These are phyloP conservation scores for Ampelomyces quisqualis DNA, from an alignment of 2,329 filamentous ascomycete species.

Conservation along the genomic window DNA sequence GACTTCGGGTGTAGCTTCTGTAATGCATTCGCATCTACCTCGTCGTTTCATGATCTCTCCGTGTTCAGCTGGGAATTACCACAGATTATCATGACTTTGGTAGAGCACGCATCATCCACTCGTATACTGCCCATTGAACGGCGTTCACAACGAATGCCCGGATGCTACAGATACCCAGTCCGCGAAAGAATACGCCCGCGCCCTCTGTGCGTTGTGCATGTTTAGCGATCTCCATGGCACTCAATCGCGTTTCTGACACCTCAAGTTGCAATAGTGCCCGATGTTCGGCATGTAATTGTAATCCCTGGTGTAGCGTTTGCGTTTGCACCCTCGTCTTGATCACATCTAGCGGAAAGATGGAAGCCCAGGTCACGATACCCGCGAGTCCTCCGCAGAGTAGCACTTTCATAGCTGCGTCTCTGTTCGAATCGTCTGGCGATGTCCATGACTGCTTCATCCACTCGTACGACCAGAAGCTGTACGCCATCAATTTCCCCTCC, in stretches of 20 bases:
- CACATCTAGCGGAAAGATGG: constrained; percentile 87
- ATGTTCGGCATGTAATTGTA: constrained; percentile 15
- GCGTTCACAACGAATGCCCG: constrained; percentile 92
- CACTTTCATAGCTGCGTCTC: constrained; percentile 60
- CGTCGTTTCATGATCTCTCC: no score
- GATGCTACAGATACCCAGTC: constrained; percentile 76
- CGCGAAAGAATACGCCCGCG: constrained; percentile 75
- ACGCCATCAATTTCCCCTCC: background rate
- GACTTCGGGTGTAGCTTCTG: constrained; percentile 13
- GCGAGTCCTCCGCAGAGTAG: constrained; percentile 84
- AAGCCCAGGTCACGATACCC: constrained; percentile 84
- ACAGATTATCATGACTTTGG: constrained; percentile 21
- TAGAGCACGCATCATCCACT: constrained; percentile 70
- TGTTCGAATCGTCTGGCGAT: constrained; percentile 47
- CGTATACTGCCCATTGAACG: constrained; percentile 87
- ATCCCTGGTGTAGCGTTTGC: constrained; percentile 49
- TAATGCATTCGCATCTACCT: background rate
- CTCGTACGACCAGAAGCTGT: constrained; percentile 85
- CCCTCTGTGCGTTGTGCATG: constrained; percentile 71
- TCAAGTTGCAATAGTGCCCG: constrained; percentile 21
- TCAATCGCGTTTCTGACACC: constrained; percentile 40
- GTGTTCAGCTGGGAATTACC: no score
- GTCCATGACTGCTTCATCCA: constrained; percentile 64
- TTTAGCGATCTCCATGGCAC: constrained; percentile 64
- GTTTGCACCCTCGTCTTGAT: constrained; percentile 91